Base-by-base conservation (phyloP, 805 yeast species). In the Wickerhamiella azymoides region DNA sequence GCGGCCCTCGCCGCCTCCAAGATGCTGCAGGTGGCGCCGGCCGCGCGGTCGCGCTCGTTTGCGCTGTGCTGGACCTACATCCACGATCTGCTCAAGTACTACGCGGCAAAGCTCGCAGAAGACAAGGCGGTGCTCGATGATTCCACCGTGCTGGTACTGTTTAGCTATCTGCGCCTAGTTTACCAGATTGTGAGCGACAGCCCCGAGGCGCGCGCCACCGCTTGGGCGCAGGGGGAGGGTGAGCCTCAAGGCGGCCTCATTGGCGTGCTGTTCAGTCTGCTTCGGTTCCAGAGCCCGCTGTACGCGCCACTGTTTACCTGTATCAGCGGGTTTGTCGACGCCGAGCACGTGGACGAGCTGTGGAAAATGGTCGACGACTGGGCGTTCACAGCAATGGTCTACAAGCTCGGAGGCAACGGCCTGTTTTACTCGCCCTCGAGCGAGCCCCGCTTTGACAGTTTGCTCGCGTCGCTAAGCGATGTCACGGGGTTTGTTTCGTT, bases 341-440 rank as follows among this genome's bases (percentile, higher is more conserved):
- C 64, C n/a, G 59, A 66, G 6, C 55, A 58, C 25, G 59, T 55
- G 2, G 43, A 45, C 18, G 44, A 64, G 36, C 67, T 83, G 13
- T 86, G 95, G 95, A 62, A 62, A n/a, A 62, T 71, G 6, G 49
- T 85, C 7, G 95, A 86, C 54, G 60, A 68, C 2, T 80, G 93
- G 82, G 63, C 84, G 6, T 80, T 79, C 52, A 68, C 58, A 19
- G 47, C 54, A 13, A 44, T 48, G 4, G 54, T 58, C 16, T 19
- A 32, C 44, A 41, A 41, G 25, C 66, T 53, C 21, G 44, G 53
- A 1, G 49, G 60, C 3, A 63, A 62, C 36, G 60, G 59, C 5
- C 38, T 54, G 8, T 48, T 57, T 9, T 49, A 57, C 17, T 56
- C 58, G 26, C 51, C 55, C 10, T 58, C 59, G 1, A 62, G 71